These are phyloP conservation scores for Fomitopsis palustris DNA, from an alignment of 1,284 basidiomycete species.

Conservation along the genomic window DNA sequence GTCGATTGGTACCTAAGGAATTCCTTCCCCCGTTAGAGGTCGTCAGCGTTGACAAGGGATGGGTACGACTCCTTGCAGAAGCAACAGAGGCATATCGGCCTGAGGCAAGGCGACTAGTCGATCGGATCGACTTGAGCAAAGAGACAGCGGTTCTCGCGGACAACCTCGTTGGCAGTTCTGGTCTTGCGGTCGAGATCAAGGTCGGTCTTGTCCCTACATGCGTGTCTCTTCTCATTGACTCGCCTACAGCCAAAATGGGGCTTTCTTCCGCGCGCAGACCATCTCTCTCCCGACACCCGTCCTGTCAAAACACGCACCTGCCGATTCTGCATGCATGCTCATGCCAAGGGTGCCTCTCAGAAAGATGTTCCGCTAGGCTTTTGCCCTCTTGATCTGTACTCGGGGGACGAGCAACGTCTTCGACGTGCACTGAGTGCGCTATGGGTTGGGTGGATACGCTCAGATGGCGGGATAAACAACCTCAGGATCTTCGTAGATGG, in stretches of 20 bases:
- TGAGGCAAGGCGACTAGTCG: constrained; percentile 45
- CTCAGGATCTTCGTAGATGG: constrained; percentile 76
- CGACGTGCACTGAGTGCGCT: constrained; percentile 62
- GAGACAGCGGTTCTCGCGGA: constrained; percentile 67
- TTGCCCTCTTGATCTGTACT: constrained; percentile 88
- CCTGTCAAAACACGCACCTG: constrained; percentile 69
- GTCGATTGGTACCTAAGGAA: constrained; percentile 51
- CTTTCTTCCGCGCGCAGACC: constrained; percentile 66
- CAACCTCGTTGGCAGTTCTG: constrained; percentile 62
- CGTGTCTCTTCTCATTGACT: background rate
- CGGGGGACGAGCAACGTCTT: constrained; percentile 56
- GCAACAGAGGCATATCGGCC: constrained; percentile 53
- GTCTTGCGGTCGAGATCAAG: constrained; percentile 85
- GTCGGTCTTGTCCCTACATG: constrained; percentile 35
- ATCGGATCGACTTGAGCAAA: constrained; percentile 54
- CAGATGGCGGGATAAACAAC: constrained; percentile 70
- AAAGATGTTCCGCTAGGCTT: constrained; percentile 50
- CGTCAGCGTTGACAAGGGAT: constrained; percentile 51
- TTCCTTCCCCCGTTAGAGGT: constrained; percentile 56
- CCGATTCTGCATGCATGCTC: constrained; percentile 87
- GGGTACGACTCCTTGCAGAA: constrained; percentile 55
- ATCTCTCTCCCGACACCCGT: constrained; percentile 56
- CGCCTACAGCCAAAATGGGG: constrained; percentile 86
- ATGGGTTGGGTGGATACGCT: constrained; percentile 70
- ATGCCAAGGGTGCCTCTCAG: constrained; percentile 43